Percentiles rank a stretch among this genome's conserved stretches.
These are phyloP conservation scores for Backusella parvicylindrica DNA, from an alignment of 192 early-diverging fungal genomes.

Conservation along the genomic window DNA sequence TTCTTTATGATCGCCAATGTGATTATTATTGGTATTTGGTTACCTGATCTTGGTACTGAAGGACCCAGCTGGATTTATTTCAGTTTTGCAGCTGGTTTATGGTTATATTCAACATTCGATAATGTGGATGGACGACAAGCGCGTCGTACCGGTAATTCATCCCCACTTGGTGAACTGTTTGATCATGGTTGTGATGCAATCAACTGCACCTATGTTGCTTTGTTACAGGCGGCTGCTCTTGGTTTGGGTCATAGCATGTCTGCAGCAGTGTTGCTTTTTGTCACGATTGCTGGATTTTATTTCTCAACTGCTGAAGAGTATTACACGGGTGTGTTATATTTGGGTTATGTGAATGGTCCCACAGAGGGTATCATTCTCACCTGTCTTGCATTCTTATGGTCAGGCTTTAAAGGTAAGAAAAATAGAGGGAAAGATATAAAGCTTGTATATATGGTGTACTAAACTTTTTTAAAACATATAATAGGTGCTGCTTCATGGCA, in stretches of 20 bases:
- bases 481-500: conserved; percentile 17
- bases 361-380: conserved; percentile 79
- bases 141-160: conserved; percentile 70
- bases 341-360: conserved; percentile 83
- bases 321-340: conserved; percentile 81
- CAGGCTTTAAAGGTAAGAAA: conserved; percentile 61
- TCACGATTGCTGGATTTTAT: conserved; percentile 76
- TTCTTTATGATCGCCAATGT: conserved; percentile 75
- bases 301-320: conserved; percentile 90
- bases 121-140: conserved; percentile 88
- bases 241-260: conserved; percentile 69
- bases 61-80: conserved; percentile 71
- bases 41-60: conserved; percentile 62
- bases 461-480: background rate
- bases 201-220: conserved; percentile 73
- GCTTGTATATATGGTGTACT: background rate
- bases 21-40: conserved; percentile 62
- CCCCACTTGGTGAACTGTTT: conserved; percentile 81
- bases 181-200: conserved; percentile 87
- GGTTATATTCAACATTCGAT: conserved; percentile 89
- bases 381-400: conserved; percentile 59
- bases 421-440: background rate
- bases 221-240: conserved; percentile 73
- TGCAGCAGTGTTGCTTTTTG: conserved; percentile 55
- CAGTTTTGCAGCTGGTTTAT: conserved; percentile 75